Evolutionary conservation across 768 basidiomycete genomes (phyloP), one percentile per base, ranked within the genome.

Genomic region (Gautieria morchelliformis): DNA sequence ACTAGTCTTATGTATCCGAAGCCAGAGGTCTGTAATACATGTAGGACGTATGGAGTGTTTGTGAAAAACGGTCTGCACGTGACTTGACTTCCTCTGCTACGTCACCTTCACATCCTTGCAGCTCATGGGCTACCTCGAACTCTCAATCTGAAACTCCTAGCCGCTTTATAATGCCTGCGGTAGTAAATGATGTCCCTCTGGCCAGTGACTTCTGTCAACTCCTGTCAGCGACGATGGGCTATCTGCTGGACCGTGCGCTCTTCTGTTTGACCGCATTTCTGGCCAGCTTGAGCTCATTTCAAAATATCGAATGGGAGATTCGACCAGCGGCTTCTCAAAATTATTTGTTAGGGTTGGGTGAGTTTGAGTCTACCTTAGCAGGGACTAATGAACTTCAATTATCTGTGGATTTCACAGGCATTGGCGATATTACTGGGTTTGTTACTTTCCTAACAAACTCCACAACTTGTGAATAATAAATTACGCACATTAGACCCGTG

Each of bases 341-440:
- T 64, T 83, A 84, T 67, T 70, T 84, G 30, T 66, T 84, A 19
- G 83, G 82, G 9, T 72, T 85, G 8, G 83, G 83, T 80, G 67
- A 70, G 77, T 57, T 45, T 44, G 42, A 42, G 30, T 52, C 20
- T 30, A 37, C 46, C 14, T n/a, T n/a, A 44, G 20, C 40, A 44
- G 42, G 35, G 12, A 10, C 20, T 39, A 22, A 44, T 32, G 3
- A 32, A 17, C 20, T 35, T 51, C 35, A 22, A 1, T 24, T 19
- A 35, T 48, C 19, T 20, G 8, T 22, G 57, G 5, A 41, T 41
- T 10, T 39, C 39, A 9, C 50, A 85, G 84, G 84, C 24, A 82
- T 81, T 60, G 86, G 78, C 19, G 88, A 89, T 63, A 78, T 89
- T 59, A 89, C 86, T 59, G 85, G 87, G 84, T 83, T 70, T 55